phyloP scores from a whole-genome alignment of 2,329 filamentous ascomycete species.

The Ceratocystis huliohia region DNA sequence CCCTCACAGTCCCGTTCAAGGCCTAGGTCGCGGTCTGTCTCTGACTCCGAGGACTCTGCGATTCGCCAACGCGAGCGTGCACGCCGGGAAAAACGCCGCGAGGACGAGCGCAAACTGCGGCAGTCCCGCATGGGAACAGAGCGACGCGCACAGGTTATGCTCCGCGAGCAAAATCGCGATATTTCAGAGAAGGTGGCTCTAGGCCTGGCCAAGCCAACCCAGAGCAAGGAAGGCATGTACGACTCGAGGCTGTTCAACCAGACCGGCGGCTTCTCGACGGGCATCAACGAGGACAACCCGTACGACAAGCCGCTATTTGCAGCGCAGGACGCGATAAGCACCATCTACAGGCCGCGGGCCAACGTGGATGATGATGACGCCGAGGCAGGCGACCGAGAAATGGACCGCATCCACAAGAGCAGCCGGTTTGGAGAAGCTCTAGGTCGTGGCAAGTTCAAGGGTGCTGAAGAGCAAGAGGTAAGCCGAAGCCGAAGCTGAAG shows the following conservation, averaged over 20 bases:
- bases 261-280: conserved; percentile 75
- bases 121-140: conserved; percentile 95
- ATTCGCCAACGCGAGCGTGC: conserved; percentile 63
- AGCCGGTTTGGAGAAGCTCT: conserved; percentile 76
- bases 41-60: conserved; percentile 52
- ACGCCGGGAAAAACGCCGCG: conserved; percentile 63
- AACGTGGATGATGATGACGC: conserved; percentile 65
- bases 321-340: conserved; percentile 85
- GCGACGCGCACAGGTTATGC: conserved; percentile 80
- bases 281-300: conserved; percentile 93
- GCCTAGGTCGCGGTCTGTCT: conserved; percentile 27
- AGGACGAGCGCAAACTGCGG: conserved; percentile 78
- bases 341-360: conserved; percentile 75
- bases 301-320: conserved; percentile 97
- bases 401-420: conserved; percentile 76
- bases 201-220: conserved; percentile 86
- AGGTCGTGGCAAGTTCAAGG: conserved; percentile 83
- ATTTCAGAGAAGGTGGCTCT: conserved; percentile 95
- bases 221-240: conserved; percentile 88
- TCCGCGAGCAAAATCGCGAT: conserved; percentile 88
- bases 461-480: conserved; percentile 68
- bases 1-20: conserved; percentile 27
- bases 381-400: conserved; percentile 65
- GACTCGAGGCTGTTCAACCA: conserved; percentile 94
- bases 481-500: conserved; percentile 26